These are phyloP conservation scores for Lentinula edodes DNA, from an alignment of 768 basidiomycete species.

Conservation along the genomic window DNA sequence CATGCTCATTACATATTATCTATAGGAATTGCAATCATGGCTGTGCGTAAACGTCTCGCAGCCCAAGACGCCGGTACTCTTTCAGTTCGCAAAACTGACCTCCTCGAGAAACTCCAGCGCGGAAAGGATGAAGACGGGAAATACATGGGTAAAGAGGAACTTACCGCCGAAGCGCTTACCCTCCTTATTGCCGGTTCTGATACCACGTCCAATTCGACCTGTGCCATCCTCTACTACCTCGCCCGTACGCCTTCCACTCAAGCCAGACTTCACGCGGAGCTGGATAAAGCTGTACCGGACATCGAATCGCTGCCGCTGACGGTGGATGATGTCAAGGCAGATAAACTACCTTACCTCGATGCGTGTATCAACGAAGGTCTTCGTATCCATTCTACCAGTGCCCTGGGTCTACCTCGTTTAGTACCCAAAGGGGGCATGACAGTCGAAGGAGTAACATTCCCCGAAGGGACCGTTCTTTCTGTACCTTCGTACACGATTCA, in stretches of 20 bases:
- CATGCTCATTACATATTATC: neutral
- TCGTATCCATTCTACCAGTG: conserved; percentile 79
- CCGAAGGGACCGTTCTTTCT: conserved; percentile 69
- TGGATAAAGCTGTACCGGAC: conserved; percentile 51
- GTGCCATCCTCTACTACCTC: conserved; percentile 38
- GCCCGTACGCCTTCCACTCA: conserved; percentile 62
- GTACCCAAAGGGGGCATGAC: conserved; percentile 72
- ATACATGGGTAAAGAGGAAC: conserved; percentile 72
- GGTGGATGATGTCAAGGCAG: conserved; percentile 58
- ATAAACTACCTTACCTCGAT: conserved; percentile 66
- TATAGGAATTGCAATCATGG: conserved; percentile 55
- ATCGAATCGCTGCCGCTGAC: conserved; percentile 34
- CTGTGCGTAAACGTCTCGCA: conserved; percentile 70
- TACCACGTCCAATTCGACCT: conserved; percentile 82
- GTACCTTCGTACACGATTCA: conserved; percentile 85
- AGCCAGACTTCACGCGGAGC: conserved; percentile 68
- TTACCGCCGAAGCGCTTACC: conserved; percentile 86
- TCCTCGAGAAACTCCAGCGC: conserved; percentile 74
- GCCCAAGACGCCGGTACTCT: conserved; percentile 48
- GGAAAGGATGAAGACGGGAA: conserved; percentile 79
- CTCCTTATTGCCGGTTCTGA: conserved; percentile 87
- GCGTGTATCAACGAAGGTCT: conserved; percentile 87
- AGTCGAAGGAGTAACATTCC: conserved; percentile 53
- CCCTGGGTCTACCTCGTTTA: conserved; percentile 76
- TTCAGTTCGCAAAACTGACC: conserved; percentile 39